These are phyloP conservation scores for Linnemannia hyalina DNA, from an alignment of 192 early-diverging fungal species.

Conservation along the genomic window DNA sequence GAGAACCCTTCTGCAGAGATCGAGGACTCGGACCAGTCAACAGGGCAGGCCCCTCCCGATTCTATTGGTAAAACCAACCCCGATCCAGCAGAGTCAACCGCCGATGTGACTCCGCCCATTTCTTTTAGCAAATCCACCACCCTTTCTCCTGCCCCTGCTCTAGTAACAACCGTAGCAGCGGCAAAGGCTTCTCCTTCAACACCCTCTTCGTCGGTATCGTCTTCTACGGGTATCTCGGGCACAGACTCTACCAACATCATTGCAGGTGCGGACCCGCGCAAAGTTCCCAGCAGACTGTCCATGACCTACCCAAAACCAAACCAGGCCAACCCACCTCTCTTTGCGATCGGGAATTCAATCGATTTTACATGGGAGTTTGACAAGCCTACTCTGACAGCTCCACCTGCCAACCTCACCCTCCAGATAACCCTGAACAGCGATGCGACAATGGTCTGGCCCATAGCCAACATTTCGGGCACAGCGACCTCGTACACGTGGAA, in stretches of 20 bases:
- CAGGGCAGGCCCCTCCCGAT: neutral
- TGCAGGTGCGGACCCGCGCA: neutral
- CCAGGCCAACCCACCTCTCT: slow-evolving; percentile 16
- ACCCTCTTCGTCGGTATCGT: neutral
- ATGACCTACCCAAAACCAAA: slow-evolving; percentile 24
- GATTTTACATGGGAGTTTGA: slow-evolving; percentile 37
- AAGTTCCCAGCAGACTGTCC: slow-evolving; percentile 13
- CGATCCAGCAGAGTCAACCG: neutral
- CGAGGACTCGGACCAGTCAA: neutral
- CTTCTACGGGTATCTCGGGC: neutral
- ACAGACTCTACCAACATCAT: neutral
- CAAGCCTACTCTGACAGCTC: slow-evolving; percentile 11
- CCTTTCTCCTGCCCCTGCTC: neutral
- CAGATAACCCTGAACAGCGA: slow-evolving; percentile 10
- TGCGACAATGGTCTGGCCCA: slow-evolving; percentile 15
- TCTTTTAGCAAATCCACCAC: neutral
- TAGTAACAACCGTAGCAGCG: neutral
- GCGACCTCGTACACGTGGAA: slow-evolving; percentile 23
- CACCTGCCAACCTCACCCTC: slow-evolving; percentile 18
- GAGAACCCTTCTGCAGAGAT: neutral
- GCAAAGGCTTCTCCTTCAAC: neutral
- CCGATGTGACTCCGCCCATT: neutral
- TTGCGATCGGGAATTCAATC: neutral
- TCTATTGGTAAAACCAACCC: neutral
- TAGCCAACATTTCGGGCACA: slow-evolving; percentile 30